Base-by-base conservation (phyloP, 352 stramenopile genomes). In the Plasmopara muralis region DNA sequence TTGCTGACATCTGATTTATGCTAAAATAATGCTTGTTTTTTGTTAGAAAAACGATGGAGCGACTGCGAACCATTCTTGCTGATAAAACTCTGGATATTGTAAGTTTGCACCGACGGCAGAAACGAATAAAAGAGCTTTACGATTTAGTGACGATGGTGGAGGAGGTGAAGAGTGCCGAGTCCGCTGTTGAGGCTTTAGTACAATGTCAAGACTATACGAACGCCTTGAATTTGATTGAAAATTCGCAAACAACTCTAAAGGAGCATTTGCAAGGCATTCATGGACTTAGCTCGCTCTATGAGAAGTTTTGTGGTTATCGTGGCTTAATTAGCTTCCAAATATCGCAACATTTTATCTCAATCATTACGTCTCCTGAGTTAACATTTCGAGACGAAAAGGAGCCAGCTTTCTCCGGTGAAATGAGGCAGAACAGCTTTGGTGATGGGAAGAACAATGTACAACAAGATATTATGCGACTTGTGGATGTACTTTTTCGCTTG, bases 11-110 rank as follows among this genome's bases (percentile, higher is more conserved):
- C 31, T 12, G 6, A 9, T 2, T 8, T 4, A 35, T 35, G 31
- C 31, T 35, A 35, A 35, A 0, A 0, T 25, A 30, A 0, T 47
- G 7, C 14, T 45, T 12, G 5, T 6, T 47, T 13, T 28, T 1
- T 35, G 7, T 35, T 37, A 87, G 82, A 10, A 80, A 78, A 62
- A 91, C 83, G 9, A 91, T 93, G 83, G 74, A 92, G 47, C 73
- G 83, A 13, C 53, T 93, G 43, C 77, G 81, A 5, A 90, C 83
- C 45, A 74, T 82, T 10, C 66, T 93, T 2, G 81, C 83, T 6
- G 79, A 90, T 54, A 91, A 91, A 61, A 89, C 83, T 2, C 69
- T 93, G 30, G 83, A 89, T 45, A 93, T 93, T 52, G 76, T 93
- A 56, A 90, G 77, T 54, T 69, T 93, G n/a, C 80, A 93, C 49